Conservation (phyloP, 2,329 filamentous ascomycete genomes). For the Paracoccidioides brasiliensis region DNA sequence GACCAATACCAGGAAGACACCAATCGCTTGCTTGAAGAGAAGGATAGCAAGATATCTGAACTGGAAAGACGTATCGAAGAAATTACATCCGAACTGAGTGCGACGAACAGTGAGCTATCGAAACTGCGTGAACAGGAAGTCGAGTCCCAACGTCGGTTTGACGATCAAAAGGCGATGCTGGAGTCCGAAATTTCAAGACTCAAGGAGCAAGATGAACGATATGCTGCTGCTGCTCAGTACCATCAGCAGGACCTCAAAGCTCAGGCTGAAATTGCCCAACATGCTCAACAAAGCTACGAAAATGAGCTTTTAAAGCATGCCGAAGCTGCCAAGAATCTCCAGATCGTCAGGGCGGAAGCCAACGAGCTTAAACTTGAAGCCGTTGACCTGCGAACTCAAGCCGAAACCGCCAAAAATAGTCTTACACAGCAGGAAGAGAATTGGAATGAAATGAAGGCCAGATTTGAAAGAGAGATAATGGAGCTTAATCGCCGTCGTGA, state of each 20-base stretch:
- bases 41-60: constrained; percentile 66
- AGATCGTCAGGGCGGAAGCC: constrained; percentile 63
- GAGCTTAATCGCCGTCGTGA: constrained; percentile 70
- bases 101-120: constrained; percentile 70
- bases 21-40: constrained; percentile 60
- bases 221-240: constrained; percentile 65
- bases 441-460: constrained; percentile 70
- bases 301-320: constrained; percentile 89
- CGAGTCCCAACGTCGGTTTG: constrained; percentile 55
- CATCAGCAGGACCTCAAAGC: constrained; percentile 85
- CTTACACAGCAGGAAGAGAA: constrained; percentile 71
- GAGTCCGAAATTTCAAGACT: constrained; percentile 68
- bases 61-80: constrained; percentile 74
- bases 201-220: constrained; percentile 70
- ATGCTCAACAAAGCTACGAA: constrained; percentile 92
- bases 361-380: constrained; percentile 72
- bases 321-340: constrained; percentile 77
- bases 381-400: constrained; percentile 61
- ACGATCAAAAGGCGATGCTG: constrained; percentile 69
- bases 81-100: constrained; percentile 65
- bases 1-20: constrained; percentile 83
- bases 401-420: constrained; percentile 70
- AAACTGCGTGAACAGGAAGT: constrained; percentile 67
- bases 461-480: constrained; percentile 68
- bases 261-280: constrained; percentile 84